Conservation (phyloP, 345 rosid genomes). For the Laguncularia racemosa region DNA sequence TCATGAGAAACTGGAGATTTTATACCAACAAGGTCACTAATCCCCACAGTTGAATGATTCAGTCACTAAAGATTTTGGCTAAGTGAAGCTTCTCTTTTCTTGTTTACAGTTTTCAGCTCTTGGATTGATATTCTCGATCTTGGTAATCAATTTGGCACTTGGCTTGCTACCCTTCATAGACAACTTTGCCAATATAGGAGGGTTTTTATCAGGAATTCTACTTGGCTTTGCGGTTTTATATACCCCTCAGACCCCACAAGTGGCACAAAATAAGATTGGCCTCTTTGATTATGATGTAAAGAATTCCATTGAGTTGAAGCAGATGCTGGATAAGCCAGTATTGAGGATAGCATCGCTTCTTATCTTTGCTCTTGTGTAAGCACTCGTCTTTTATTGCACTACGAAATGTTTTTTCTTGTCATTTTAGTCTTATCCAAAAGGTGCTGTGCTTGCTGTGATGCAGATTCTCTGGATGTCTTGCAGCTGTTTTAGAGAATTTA, state of each 20-base stretch:
- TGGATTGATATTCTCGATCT: conserved; percentile 32
- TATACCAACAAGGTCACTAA: conserved; percentile 56
- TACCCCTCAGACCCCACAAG: conserved; percentile 46
- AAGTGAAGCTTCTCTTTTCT: conserved; percentile 8
- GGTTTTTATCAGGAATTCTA: conserved; percentile 63
- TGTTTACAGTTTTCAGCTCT: conserved; percentile 61
- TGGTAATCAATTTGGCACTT: conserved; percentile 41
- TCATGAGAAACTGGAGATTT: conserved; percentile 57
- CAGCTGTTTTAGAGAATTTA: conserved; percentile 35
- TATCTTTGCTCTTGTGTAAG: conserved; percentile 56
- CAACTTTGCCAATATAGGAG: conserved; percentile 74
- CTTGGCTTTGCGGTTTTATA: conserved; percentile 64
- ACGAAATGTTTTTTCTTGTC: no score
- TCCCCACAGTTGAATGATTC: conserved; percentile 7
- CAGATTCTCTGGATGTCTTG: conserved; percentile 50
- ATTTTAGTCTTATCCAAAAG: no score
- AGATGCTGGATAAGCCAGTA: conserved; percentile 61
- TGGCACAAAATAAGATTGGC: conserved; percentile 37
- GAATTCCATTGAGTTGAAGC: conserved; percentile 38
- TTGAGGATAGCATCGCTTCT: conserved; percentile 50
- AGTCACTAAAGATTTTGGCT: not conserved
- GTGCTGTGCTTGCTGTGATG: conserved; percentile 3
- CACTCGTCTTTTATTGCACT: conserved; percentile 1
- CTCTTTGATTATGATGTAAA: conserved; percentile 35
- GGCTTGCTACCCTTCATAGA: conserved; percentile 70